These are phyloP conservation scores for Cryptococcus neoformans DNA, from an alignment of 1,284 basidiomycete genomes.

Conservation along the genomic window DNA sequence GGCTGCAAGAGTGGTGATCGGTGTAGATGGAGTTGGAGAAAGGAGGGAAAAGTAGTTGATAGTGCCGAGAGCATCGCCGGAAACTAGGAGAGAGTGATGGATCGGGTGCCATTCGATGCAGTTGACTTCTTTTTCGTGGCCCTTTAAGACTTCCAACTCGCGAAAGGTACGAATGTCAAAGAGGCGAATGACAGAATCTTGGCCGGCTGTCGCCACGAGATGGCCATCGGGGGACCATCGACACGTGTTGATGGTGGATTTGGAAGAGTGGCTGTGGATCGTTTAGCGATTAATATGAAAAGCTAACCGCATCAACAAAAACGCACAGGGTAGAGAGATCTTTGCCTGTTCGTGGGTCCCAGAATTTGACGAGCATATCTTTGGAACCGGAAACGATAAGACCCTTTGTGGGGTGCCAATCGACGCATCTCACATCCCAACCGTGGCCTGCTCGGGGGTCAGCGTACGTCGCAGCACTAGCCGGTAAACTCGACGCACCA, in stretches of 20 bases:
- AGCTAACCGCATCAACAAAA: background rate
- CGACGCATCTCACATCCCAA: conserved; percentile 97
- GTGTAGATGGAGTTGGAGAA: conserved; percentile 57
- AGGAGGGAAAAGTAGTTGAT: conserved; percentile 88
- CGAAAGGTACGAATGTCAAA: conserved; percentile 99
- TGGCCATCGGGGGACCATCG: conserved; percentile 93
- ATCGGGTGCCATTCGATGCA: conserved; percentile 94
- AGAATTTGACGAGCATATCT: conserved; percentile 98
- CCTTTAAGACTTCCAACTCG: conserved; percentile 83
- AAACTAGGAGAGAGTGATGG: conserved; percentile 80
- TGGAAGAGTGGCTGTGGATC: conserved; percentile 77
- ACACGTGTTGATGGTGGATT: conserved; percentile 92
- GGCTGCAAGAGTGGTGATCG: conserved; percentile 82
- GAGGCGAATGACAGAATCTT: conserved; percentile 92
- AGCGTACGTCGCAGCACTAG: background rate
- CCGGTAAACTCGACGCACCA: conserved; percentile 54
- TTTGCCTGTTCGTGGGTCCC: conserved; percentile 91
- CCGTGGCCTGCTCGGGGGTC: conserved; percentile 69
- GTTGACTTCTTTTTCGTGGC: conserved; percentile 97
- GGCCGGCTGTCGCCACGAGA: conserved; percentile 85
- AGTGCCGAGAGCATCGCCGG: conserved; percentile 89
- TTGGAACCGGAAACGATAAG: conserved; percentile 91
- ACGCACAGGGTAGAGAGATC: conserved; percentile 79
- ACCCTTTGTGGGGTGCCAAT: conserved; percentile 98
- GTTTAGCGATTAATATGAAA: background rate